Conservation (phyloP, 495 filamentous ascomycete genomes). For the Talaromyces ruber region DNA sequence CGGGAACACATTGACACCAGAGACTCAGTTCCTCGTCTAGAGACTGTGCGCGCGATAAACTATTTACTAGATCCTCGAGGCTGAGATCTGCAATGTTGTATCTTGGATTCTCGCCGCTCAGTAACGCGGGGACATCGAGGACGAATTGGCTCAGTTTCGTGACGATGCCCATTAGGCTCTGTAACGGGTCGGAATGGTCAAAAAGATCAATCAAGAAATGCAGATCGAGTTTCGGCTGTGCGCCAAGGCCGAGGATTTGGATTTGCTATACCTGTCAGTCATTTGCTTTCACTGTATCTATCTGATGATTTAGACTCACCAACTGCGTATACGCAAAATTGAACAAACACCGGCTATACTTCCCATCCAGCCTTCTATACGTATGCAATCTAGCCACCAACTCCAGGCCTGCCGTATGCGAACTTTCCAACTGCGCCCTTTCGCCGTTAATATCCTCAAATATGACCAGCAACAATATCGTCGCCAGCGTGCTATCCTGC, state of each 20-base stretch:
- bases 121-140: slow-evolving; percentile 8
- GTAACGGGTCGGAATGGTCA: slow-evolving; percentile 23
- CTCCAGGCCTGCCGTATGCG: slow-evolving; percentile 35
- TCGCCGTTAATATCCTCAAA: slow-evolving; percentile 36
- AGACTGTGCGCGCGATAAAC: slow-evolving; percentile 17
- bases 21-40: slow-evolving; percentile 25
- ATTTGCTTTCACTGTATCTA: not conserved
- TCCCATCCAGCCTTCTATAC: slow-evolving; percentile 19
- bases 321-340: slow-evolving; percentile 34
- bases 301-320: too few relatives aligned
- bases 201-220: slow-evolving; percentile 23
- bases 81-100: not conserved
- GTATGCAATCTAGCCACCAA: slow-evolving; percentile 31
- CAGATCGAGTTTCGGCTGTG: slow-evolving; percentile 23
- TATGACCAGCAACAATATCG: slow-evolving; percentile 28
- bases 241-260: slow-evolving; percentile 28
- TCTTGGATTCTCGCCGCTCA: not conserved
- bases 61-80: slow-evolving; percentile 13
- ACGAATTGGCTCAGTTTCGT: slow-evolving; percentile 26
- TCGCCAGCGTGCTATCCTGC: slow-evolving; percentile 34
- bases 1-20: slow-evolving; percentile 27
- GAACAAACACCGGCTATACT: slow-evolving; percentile 31
- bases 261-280: slow-evolving; percentile 21
- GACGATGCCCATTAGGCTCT: slow-evolving; percentile 26
- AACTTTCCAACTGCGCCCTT: slow-evolving; percentile 30